Percentiles rank a stretch among this genome's conserved stretches.
phyloP scores from a whole-genome alignment of 2,329 filamentous ascomycete genomes.

The Fusarium fujikuroi region DNA sequence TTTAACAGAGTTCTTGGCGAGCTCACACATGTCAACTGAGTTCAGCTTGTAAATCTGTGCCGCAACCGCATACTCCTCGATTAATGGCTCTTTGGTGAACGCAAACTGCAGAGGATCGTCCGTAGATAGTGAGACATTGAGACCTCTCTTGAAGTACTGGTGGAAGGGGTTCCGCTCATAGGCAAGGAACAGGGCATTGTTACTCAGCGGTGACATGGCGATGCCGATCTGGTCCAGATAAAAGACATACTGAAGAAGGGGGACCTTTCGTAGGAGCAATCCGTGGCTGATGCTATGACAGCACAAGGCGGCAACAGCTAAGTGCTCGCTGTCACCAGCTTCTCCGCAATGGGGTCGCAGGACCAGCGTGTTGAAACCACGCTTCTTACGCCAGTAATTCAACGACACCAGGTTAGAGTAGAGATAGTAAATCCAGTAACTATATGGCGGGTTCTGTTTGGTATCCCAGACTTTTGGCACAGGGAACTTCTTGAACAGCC shows the following conservation, averaged over 20 bases:
- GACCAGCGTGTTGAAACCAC: slow-evolving; percentile 95
- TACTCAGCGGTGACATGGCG: slow-evolving; percentile 98
- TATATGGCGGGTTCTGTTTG: slow-evolving; percentile 96
- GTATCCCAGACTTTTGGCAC: slow-evolving; percentile 89
- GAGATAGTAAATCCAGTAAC: slow-evolving; percentile 98
- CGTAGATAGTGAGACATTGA: slow-evolving; percentile 96
- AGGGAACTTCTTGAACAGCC: slow-evolving; percentile 95
- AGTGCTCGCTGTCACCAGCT: slow-evolving; percentile 94
- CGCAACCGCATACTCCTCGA: slow-evolving; percentile 97
- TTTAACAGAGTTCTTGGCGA: slow-evolving; percentile 94
- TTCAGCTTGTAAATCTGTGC: slow-evolving; percentile 98
- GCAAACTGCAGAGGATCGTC: slow-evolving; percentile 98
- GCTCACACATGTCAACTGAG: slow-evolving; percentile 97
- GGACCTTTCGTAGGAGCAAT: slow-evolving; percentile 90
- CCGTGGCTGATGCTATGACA: slow-evolving; percentile 98
- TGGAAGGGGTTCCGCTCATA: slow-evolving; percentile 98
- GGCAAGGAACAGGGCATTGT: slow-evolving; percentile 95
- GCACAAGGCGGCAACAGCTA: slow-evolving; percentile 90
- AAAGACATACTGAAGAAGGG: slow-evolving; percentile 94
- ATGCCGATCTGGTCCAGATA: slow-evolving; percentile 98
- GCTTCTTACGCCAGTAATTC: slow-evolving; percentile 89
- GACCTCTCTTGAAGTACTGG: slow-evolving; percentile 91
- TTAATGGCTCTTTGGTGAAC: slow-evolving; percentile 97
- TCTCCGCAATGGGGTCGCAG: slow-evolving; percentile 95
- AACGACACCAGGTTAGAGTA: slow-evolving; percentile 94